Percentiles rank a stretch among this genome's conserved stretches.
phyloP scores from a whole-genome alignment of 306 rosid genomes.

The Cucurbita moschata region DNA sequence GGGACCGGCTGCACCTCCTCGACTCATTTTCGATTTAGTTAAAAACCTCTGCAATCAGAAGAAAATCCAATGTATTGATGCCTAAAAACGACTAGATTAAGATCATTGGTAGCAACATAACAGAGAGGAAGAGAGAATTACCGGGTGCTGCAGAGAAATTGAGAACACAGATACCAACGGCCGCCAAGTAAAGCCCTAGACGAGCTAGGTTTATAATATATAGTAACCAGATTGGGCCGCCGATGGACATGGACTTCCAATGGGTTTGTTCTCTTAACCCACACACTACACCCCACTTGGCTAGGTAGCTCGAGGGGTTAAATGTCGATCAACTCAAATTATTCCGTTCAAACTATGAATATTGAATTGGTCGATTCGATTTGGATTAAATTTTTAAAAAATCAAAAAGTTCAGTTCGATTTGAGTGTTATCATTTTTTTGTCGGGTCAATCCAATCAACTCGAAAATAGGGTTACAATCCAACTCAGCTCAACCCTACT shows the following conservation, averaged over 20 bases:
- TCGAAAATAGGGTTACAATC: too few species aligned
- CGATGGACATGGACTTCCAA: not conserved
- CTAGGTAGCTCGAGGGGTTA: too few species aligned
- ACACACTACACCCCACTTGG: too few species aligned
- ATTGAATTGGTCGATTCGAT: too few species aligned
- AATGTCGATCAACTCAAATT: too few species aligned
- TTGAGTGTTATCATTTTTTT: too few species aligned
- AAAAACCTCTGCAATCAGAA: not conserved
- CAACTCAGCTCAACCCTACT: too few species aligned
- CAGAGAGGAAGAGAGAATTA: not conserved
- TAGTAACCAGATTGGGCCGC: not conserved
- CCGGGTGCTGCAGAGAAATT: not conserved
- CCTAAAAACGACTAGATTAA: too few species aligned
- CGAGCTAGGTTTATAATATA: not conserved
- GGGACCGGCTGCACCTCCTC: constrained; percentile 22
- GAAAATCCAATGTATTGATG: not conserved
- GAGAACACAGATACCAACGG: not conserved
- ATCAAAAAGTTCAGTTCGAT: too few species aligned
- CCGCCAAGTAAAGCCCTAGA: not conserved
- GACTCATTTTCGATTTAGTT: constrained; percentile 25
- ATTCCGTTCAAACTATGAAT: too few species aligned
- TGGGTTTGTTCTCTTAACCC: not conserved
- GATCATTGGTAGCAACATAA: not conserved
- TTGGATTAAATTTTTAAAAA: too few species aligned
- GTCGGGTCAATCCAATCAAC: too few species aligned